Percentiles rank a stretch among this genome's conserved stretches.
Evolutionary conservation across 257 asterid genomes (phyloP).

Genomic region (Vinca minor): DNA sequence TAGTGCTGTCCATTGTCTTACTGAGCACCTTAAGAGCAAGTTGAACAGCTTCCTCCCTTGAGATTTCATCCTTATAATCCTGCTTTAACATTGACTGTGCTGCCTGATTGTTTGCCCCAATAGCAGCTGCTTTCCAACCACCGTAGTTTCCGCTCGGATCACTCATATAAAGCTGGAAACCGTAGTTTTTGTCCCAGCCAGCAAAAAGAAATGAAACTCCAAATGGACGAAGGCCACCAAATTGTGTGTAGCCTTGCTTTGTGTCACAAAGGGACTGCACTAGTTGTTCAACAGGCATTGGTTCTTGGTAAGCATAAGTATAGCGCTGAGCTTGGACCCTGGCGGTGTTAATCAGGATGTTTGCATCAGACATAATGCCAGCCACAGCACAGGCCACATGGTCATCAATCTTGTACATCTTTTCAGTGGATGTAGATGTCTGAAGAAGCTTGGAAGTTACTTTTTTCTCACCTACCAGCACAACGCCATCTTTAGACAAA

Average conservation of each 20-base stretch:
- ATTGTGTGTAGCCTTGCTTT: slow-evolving; percentile 92
- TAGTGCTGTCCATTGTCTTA: slow-evolving; percentile 93
- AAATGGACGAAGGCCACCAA: slow-evolving; percentile 92
- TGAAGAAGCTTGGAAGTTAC: slow-evolving; percentile 87
- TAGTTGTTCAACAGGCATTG: slow-evolving; percentile 92
- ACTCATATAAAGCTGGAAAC: slow-evolving; percentile 91
- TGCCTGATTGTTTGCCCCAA: slow-evolving; percentile 88
- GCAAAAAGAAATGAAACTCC: slow-evolving; percentile 96
- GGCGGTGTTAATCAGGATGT: slow-evolving; percentile 87
- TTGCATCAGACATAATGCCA: slow-evolving; percentile 94
- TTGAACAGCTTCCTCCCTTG: slow-evolving; percentile 70
- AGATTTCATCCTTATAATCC: slow-evolving; percentile 81
- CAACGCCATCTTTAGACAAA: slow-evolving; percentile 74
- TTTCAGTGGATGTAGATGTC: slow-evolving; percentile 75
- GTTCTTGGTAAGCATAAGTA: slow-evolving; percentile 69
- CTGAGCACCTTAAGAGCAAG: slow-evolving; percentile 85
- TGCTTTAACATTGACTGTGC: slow-evolving; percentile 92
- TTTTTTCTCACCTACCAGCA: slow-evolving; percentile 82
- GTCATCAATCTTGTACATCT: slow-evolving; percentile 95
- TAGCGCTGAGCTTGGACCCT: slow-evolving; percentile 94
- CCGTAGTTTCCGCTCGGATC: slow-evolving; percentile 93
- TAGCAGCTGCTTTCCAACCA: slow-evolving; percentile 95
- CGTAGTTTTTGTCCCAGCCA: slow-evolving; percentile 91
- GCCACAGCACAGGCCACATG: slow-evolving; percentile 95
- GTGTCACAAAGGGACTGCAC: slow-evolving; percentile 89